Base-by-base conservation (phyloP, 306 rosid genomes). In the Trifolium pratense region DNA sequence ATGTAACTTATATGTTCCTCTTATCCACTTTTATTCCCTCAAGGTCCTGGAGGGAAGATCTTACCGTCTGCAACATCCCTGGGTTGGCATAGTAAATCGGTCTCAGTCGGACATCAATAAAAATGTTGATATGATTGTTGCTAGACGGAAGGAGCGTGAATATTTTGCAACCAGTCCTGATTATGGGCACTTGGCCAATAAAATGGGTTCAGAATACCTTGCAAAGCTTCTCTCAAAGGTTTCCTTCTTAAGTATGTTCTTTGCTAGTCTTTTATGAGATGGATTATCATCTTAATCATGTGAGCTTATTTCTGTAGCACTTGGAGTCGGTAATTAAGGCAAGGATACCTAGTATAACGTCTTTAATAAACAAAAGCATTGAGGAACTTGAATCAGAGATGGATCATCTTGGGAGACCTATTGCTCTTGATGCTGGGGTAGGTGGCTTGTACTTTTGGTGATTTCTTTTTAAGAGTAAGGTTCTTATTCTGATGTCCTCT, bases 21-120 rank as follows among this genome's bases (percentile, higher is more conserved):
- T 58, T 66, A 32, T 21, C 52, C 15, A 0, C 16, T 34, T 75
- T 79, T 83, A 34, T 76, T 60, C 45, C 34, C 51, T 66, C 5
- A 32, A 93, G 98, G 98, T 93, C 78, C 79, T 93, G 56, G 98
- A 91, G 86, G 98, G 98, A 85, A 91, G 90, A 81, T 85, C 98
- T 55, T 93, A 93, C 32, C 89, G 89, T 53, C 81, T 93, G 83
- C 96, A 89, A 80, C 91, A 68, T 0, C 98, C 97, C 34, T 93
- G 98, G 98, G 98, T 93, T 85, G 97, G 98, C 57, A 87, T 93
- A 78, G 98, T 93, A 66, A 93, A 93, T 80, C 91, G 98, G 53
- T 93, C 98, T 56, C 97, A 93, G 78, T 92, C 96, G 6, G 98
- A 93, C 68, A 91, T 93, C 77, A 93, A 91, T 82, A 93, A 88